These are phyloP conservation scores for Rhododendron vialii DNA, from an alignment of 148 eudicot species.

Conservation along the genomic window DNA sequence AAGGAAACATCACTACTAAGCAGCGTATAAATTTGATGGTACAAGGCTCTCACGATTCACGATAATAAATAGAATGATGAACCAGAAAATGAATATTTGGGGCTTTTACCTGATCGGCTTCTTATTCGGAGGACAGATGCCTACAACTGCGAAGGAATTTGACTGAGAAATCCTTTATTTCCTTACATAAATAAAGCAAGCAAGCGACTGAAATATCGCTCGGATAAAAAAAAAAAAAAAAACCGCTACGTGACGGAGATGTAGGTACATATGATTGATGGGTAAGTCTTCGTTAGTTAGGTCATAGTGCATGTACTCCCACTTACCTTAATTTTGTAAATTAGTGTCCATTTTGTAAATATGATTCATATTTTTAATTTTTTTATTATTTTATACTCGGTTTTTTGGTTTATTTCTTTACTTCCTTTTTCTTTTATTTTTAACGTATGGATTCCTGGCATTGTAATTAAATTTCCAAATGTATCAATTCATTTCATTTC, in stretches of 20 bases:
- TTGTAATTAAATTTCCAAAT: constrained; percentile 5
- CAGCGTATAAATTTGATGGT: constrained; percentile 64
- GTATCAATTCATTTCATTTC: neutral
- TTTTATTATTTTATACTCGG: neutral
- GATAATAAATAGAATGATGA: constrained; percentile 46
- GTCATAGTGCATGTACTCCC: constrained; percentile 8
- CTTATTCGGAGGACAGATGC: constrained; percentile 67
- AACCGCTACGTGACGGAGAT: constrained; percentile 2
- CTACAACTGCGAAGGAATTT: constrained; percentile 54
- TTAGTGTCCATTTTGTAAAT: constrained; percentile 46
- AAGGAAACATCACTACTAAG: constrained; percentile 74
- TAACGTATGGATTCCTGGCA: neutral
- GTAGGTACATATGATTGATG: constrained; percentile 20
- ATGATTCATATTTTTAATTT: constrained; percentile 22
- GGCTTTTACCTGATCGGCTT: constrained; percentile 53
- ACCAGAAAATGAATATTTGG: constrained; percentile 27
- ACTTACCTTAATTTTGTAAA: constrained; percentile 26
- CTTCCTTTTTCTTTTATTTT: neutral
- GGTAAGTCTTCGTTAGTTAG: constrained; percentile 11
- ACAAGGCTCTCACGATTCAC: constrained; percentile 73
- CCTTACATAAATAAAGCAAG: constrained; percentile 11
- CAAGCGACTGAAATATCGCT: constrained; percentile 15
- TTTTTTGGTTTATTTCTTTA: neutral
- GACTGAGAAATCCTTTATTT: constrained; percentile 28
- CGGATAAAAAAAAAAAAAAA: neutral